Conservation (phyloP, 73 alveolate genomes). For the Paramecium tetraurelia region DNA sequence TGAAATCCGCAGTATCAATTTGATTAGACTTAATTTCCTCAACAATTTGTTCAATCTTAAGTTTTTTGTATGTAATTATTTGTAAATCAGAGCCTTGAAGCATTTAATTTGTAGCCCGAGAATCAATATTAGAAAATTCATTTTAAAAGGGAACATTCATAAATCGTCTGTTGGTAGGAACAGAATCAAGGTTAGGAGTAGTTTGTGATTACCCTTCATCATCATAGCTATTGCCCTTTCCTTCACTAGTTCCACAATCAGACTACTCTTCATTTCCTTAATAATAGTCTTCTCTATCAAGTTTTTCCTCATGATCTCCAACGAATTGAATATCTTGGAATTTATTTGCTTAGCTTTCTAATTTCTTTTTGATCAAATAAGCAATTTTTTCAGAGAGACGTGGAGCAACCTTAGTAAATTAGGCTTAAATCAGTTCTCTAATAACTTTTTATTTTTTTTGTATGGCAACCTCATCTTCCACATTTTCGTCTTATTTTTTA, state of each 20-base stretch:
- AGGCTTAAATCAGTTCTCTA: not conserved
- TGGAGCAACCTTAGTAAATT: not conserved
- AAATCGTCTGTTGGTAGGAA: not conserved
- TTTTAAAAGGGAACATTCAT: not conserved
- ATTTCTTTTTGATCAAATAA: not conserved
- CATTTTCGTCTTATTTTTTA: not conserved
- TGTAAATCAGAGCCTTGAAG: not conserved
- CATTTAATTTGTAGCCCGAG: not conserved
- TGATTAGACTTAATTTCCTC: not conserved
- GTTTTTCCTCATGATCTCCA: not conserved
- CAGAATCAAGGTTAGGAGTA: not conserved
- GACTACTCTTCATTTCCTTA: slow-evolving; percentile 1
- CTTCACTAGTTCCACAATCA: not conserved
- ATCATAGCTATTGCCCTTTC: not conserved
- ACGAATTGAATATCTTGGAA: not conserved
- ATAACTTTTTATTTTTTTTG: not conserved
- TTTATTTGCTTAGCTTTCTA: not conserved
- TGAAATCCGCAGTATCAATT: not conserved
- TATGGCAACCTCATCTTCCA: not conserved
- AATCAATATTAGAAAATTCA: not conserved
- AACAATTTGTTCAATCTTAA: not conserved
- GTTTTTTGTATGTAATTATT: not conserved
- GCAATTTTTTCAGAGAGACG: slow-evolving; percentile 4
- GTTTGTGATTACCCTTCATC: not conserved
- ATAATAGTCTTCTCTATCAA: not conserved